Evolutionary conservation across 306 rosid species (phyloP), one percentile per base, ranked within the genome.

Genomic region (Cucurbita ficifolia): DNA sequence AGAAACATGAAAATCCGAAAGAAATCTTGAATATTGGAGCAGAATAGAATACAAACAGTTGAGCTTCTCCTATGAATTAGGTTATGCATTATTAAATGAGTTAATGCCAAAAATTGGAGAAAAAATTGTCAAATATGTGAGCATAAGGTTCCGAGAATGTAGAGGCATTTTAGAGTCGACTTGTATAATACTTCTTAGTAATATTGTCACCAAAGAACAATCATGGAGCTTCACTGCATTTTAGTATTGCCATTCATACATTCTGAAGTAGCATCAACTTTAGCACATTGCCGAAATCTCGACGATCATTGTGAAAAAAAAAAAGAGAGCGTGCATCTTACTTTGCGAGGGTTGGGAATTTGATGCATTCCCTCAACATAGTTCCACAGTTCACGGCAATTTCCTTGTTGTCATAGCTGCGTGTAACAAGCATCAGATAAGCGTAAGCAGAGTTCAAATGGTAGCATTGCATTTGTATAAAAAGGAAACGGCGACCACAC

Each of bases 301-400:
- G 49, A 58, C 21, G 60, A 78, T 24, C 11, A 78, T n/a, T 36
- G 67, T 38, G 48, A 35, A 7, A 73, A 14, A 38, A 48, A 21
- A 45, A 6, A 73, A 38, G 29, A 21, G 18, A 72, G 45, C 57
- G 17, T 29, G 16, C 73, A 68, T 75, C 92, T 87, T 88, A 94
- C 99, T 91, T 88, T 79, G 96, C 97, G 61, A 91, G 90, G 78
- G 81, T 60, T 11, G 91, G 87, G 75, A 89, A 89, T 80, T 87
- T 94, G 84, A 94, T 86, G 87, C 99, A 91, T 73, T 94, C 97
- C 82, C 97, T 87, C 91, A 94, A 81, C 96, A 94, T 94, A 81
- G 68, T 78, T 82, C 97, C 99, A 83, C 90, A 88, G 83, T 83
- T 89, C 83, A 94, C 80, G 59, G 99, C 96, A 81, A 91, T 84